Percentiles rank a stretch among this genome's conserved stretches.
These are phyloP conservation scores for Nicotiana attenuata DNA, from an alignment of 257 asterid genomes.

Conservation along the genomic window DNA sequence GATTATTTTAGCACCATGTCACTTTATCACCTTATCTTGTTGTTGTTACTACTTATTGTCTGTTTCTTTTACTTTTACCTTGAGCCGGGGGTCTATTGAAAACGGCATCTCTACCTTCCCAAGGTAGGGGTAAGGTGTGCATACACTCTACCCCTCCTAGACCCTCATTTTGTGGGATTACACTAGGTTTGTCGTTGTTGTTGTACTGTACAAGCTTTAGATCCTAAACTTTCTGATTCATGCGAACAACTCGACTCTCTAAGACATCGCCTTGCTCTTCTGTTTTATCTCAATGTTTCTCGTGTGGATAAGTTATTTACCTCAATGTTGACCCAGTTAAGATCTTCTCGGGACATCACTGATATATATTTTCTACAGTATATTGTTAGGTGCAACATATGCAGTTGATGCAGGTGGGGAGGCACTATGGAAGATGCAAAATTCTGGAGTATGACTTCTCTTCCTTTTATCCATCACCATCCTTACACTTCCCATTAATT, in stretches of 20 bases:
- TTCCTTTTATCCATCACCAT: not conserved
- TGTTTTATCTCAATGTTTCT: not conserved
- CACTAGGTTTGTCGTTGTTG: no score
- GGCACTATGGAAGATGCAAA: slow-evolving; percentile 67
- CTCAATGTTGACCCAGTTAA: not conserved
- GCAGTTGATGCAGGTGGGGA: slow-evolving; percentile 50
- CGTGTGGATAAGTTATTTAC: not conserved
- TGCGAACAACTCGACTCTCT: not conserved
- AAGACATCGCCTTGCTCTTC: not conserved
- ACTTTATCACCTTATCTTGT: no score
- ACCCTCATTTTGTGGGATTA: no score
- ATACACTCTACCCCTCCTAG: no score
- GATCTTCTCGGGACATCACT: not conserved
- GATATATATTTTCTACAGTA: slow-evolving; percentile 33
- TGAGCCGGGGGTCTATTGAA: no score
- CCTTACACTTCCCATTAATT: not conserved
- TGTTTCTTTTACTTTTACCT: no score
- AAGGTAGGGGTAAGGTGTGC: no score
- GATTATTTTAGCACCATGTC: no score
- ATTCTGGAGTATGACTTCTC: slow-evolving; percentile 60
- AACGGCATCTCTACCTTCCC: no score
- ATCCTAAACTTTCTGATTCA: not conserved
- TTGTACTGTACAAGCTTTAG: not conserved
- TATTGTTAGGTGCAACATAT: slow-evolving; percentile 56
- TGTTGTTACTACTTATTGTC: no score